Base-by-base conservation (phyloP, 2,329 filamentous ascomycete species). In the Thelonectria blattea region DNA sequence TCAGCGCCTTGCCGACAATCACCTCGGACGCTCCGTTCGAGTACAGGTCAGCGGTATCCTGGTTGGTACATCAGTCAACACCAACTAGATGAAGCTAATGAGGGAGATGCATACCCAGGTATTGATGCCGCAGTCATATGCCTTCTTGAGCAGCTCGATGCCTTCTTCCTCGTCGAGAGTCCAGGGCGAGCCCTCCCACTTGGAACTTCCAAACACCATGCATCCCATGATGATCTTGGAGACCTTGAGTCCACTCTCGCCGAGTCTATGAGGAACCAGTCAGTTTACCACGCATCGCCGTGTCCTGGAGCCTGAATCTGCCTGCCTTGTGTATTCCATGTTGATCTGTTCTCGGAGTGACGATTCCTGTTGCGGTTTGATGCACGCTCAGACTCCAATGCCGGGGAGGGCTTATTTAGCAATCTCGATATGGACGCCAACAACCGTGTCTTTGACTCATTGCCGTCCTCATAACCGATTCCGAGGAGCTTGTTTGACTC, bases 71-170 rank as follows among this genome's bases (percentile, higher is more conserved):
- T 41, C n/a, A 52, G 30, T 17, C 43, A 30, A 48, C 32, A 15
- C 18, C 9, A 12, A n/a, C 12, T 8, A 45, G 1, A 12, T 1
- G 18, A 24, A 46, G 34, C 34, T 52, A 14, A 18, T 24, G 17
- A 10, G 68, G 78, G 65, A 82, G 15, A 24, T 41, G 39, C 56
- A 47, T 52, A 49, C 58, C 80, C 80, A 83, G 3, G 85, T 89
- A 63, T 87, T 89, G 55, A 89, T 76, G 11, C 86, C 87, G n/a
- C 75, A 73, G 60, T 89, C 84, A 72, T 85, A 89, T 5, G 86
- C 87, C 32, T 84, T 81, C 74, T 89, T 86, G 55, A 89, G 81
- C 5, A 89, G 73, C 8, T 84, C 83, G 14, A 88, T 75, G 20
- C 84, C 80, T 71, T 79, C 50, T 37, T 56, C 63, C 60, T 61